Evolutionary conservation across 177 flowering plant genomes (phyloP).

Genomic region (Vitis hybrid): DNA sequence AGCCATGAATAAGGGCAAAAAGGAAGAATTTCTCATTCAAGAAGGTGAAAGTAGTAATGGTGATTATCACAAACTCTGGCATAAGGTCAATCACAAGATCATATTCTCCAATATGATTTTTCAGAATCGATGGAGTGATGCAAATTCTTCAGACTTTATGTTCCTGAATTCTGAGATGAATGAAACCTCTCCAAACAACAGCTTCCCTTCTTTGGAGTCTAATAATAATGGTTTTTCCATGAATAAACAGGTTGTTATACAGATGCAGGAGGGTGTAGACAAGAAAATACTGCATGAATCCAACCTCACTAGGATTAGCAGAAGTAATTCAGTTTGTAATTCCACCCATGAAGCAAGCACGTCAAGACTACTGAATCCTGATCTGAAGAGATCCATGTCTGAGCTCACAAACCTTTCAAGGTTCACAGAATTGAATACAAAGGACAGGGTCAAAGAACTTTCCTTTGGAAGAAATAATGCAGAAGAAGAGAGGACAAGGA

Average conservation of each 20-base stretch:
- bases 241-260: constrained; percentile 15
- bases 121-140: constrained; percentile 71
- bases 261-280: constrained; percentile 43
- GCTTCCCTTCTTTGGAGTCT: constrained; percentile 28
- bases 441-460: constrained; percentile 10
- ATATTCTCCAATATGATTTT: constrained; percentile 47
- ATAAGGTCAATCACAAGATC: constrained; percentile 55
- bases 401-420: constrained; percentile 58
- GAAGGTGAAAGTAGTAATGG: constrained; percentile 9
- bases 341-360: constrained; percentile 6
- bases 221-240: background rate
- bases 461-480: background rate
- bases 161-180: constrained; percentile 64
- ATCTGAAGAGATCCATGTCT: constrained; percentile 56
- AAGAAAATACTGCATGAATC: constrained; percentile 33
- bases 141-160: constrained; percentile 61
- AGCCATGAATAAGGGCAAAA: constrained; percentile 11
- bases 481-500: constrained; percentile 46
- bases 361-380: constrained; percentile 17
- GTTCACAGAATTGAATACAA: constrained; percentile 23
- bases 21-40: constrained; percentile 24
- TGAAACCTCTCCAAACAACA: constrained; percentile 28
- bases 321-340: constrained; percentile 12
- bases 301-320: constrained; percentile 19
- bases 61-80: constrained; percentile 19